Evolutionary conservation across 106 monocot genomes (phyloP).

Genomic region (Xerophyta viscosa): DNA sequence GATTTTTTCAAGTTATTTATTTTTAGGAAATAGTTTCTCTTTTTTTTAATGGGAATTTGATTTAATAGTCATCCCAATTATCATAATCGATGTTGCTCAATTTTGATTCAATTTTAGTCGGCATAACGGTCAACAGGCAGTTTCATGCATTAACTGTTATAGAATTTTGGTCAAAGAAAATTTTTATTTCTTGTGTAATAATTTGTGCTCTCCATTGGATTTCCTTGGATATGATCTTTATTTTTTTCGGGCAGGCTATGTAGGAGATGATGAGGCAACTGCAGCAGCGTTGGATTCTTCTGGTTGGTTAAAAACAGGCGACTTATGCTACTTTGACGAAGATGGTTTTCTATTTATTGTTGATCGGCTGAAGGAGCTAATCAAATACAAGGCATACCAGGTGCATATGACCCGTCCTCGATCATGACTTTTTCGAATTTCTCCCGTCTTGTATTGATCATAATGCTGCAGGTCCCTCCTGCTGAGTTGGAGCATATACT

Average conservation of each 20-base stretch:
- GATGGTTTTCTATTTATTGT: conserved; percentile 64
- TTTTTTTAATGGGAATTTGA: too few species aligned
- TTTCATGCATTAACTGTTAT: too few species aligned
- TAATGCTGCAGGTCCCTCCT: conserved; percentile 47
- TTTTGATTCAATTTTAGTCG: too few species aligned
- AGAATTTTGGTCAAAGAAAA: too few species aligned
- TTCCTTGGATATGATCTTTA: too few species aligned
- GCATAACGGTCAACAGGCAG: too few species aligned
- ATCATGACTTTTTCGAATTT: background rate
- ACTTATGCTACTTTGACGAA: conserved; percentile 63
- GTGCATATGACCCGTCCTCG: conserved; percentile 15
- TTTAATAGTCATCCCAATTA: too few species aligned
- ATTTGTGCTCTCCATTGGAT: too few species aligned
- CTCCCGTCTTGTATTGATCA: background rate
- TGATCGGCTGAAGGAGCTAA: conserved; percentile 66
- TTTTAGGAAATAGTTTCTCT: too few species aligned
- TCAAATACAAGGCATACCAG: conserved; percentile 87
- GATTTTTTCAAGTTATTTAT: too few species aligned
- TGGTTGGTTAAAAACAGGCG: conserved; percentile 78
- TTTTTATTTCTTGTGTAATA: too few species aligned
- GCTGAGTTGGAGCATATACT: conserved; percentile 78
- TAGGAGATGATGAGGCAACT: conserved; percentile 54
- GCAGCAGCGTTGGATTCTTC: conserved; percentile 41
- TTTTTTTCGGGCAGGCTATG: conserved; percentile 32
- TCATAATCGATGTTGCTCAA: too few species aligned